Percentiles rank a stretch among this genome's conserved stretches.
Evolutionary conservation across 1,284 basidiomycete species (phyloP).

Genomic region (Lignosus rhinocerotis): DNA sequence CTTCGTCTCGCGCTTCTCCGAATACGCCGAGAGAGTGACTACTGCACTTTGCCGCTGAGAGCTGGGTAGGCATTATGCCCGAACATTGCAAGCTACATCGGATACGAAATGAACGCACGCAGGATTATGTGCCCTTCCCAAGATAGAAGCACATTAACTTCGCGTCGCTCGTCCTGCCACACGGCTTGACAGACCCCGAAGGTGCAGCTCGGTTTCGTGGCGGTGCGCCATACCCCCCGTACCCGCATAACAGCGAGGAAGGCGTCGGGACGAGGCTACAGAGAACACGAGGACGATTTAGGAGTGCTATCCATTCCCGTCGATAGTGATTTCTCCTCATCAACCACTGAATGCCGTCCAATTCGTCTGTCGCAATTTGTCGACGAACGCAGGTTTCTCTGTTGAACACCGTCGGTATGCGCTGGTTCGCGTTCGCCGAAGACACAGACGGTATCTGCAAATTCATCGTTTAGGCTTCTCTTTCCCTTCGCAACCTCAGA

Average conservation of each 20-base stretch:
- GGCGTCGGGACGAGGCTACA: slow-evolving; percentile 43
- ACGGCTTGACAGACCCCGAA: slow-evolving; percentile 82
- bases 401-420: slow-evolving; percentile 72
- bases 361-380: slow-evolving; percentile 51
- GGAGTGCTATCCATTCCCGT: neutral
- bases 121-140: slow-evolving; percentile 39
- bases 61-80: slow-evolving; percentile 80
- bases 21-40: slow-evolving; percentile 64
- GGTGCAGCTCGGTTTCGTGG: slow-evolving; percentile 72
- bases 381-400: slow-evolving; percentile 49
- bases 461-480: slow-evolving; percentile 55
- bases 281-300: slow-evolving; percentile 46
- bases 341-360: no score
- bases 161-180: slow-evolving; percentile 78
- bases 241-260: slow-evolving; percentile 63
- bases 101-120: slow-evolving; percentile 74
- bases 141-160: slow-evolving; percentile 69
- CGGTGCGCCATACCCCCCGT: slow-evolving; percentile 67
- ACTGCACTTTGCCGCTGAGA: slow-evolving; percentile 76
- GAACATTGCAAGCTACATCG: slow-evolving; percentile 68
- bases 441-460: slow-evolving; percentile 87
- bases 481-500: neutral
- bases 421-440: slow-evolving; percentile 82
- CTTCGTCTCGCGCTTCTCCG: slow-evolving; percentile 72
- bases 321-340: no score